Conservation (phyloP, 164 flowering plant genomes). For the Chimonanthus praecox region DNA sequence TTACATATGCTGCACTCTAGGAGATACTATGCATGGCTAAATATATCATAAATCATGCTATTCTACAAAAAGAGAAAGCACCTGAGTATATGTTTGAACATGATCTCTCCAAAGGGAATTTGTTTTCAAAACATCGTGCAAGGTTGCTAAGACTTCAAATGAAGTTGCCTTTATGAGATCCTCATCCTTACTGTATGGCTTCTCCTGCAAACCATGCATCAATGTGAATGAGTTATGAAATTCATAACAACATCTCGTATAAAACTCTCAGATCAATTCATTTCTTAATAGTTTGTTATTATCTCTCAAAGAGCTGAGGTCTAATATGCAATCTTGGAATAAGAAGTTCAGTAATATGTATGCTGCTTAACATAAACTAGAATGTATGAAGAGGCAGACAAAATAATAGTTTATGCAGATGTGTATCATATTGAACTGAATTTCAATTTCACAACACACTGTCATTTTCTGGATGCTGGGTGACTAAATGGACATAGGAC, state of each 20-base stretch:
- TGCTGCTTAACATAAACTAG: background rate
- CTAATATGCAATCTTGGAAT: background rate
- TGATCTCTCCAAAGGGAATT: slow-evolving; percentile 97
- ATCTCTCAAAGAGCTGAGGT: background rate
- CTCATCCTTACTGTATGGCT: slow-evolving; percentile 80
- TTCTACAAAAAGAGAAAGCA: slow-evolving; percentile 10
- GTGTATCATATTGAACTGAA: background rate
- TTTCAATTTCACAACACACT: background rate
- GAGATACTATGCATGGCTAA: background rate
- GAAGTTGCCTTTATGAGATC: slow-evolving; percentile 94
- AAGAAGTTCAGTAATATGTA: background rate
- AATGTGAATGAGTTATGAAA: too few species aligned
- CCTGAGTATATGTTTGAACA: slow-evolving; percentile 85
- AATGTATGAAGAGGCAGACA: background rate
- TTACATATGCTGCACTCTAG: background rate
- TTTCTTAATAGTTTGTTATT: too few species aligned
- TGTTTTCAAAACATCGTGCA: slow-evolving; percentile 79
- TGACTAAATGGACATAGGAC: background rate
- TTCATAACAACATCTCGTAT: too few species aligned
- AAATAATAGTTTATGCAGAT: background rate
- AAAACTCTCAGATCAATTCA: too few species aligned
- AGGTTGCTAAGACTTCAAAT: slow-evolving; percentile 86
- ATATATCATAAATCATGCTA: background rate
- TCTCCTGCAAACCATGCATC: slow-evolving; percentile 45
- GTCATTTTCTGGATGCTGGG: background rate